phyloP scores from a whole-genome alignment of 495 filamentous ascomycete species.

The Lasiosphaeriaceae sp. region DNA sequence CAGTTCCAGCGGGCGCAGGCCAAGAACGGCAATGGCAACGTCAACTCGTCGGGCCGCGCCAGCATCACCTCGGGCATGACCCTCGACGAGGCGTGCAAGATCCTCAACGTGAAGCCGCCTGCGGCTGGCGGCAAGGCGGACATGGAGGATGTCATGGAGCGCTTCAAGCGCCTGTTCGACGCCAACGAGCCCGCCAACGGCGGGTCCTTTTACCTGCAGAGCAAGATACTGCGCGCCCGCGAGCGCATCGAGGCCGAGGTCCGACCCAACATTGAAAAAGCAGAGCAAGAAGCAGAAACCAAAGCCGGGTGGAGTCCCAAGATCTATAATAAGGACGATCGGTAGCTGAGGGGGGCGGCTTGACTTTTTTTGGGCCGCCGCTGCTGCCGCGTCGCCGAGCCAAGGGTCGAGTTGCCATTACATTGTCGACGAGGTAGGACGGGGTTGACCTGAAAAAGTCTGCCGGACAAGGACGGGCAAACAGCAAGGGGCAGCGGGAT shows the following conservation, averaged over 20 bases:
- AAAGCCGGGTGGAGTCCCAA: conserved; percentile 90
- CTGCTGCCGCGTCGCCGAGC: too few relatives aligned
- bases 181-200: conserved; percentile 90
- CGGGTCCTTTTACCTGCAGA: conserved; percentile 96
- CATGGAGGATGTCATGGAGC: conserved; percentile 70
- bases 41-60: conserved; percentile 31
- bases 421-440: too few relatives aligned
- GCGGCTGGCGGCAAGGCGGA: conserved; percentile 66
- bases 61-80: conserved; percentile 69
- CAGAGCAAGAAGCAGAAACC: conserved; percentile 58
- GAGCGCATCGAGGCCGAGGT: conserved; percentile 89
- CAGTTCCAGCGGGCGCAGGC: conserved; percentile 71
- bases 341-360: too few relatives aligned
- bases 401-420: too few relatives aligned
- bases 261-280: conserved; percentile 48
- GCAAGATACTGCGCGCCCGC: conserved; percentile 85
- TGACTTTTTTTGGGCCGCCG: too few relatives aligned
- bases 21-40: conserved; percentile 26
- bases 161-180: conserved; percentile 95
- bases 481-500: too few relatives aligned
- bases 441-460: too few relatives aligned
- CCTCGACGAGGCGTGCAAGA: conserved; percentile 94
- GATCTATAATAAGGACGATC: conserved; percentile 80
- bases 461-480: too few relatives aligned
- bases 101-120: conserved; percentile 91